phyloP scores from a whole-genome alignment of 805 yeast species.

The Sungouiella blattae region DNA sequence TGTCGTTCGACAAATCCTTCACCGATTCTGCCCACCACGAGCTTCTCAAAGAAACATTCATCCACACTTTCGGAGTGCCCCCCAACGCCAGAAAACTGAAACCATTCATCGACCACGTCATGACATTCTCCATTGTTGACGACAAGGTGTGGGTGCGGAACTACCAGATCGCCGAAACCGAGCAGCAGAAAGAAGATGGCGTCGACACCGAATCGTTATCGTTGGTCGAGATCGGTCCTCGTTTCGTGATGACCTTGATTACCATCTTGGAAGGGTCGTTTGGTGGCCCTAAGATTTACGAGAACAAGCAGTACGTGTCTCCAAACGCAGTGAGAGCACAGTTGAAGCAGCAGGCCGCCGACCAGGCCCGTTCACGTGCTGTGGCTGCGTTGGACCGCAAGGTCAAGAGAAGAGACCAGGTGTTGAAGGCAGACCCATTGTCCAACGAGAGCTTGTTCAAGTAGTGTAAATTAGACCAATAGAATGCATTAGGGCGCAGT shows the following conservation, averaged over 20 bases:
- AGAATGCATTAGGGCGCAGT: no score
- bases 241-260: constrained; percentile 89
- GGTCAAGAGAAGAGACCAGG: constrained; percentile 69
- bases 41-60: constrained; percentile 78
- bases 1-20: constrained; percentile 83
- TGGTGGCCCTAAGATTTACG: constrained; percentile 96
- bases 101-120: constrained; percentile 93
- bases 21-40: constrained; percentile 59
- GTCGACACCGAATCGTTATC: constrained; percentile 58
- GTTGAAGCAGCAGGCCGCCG: constrained; percentile 72
- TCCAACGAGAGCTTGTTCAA: constrained; percentile 74
- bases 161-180: constrained; percentile 76
- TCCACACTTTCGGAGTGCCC: constrained; percentile 88
- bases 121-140: constrained; percentile 90
- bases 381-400: constrained; percentile 77
- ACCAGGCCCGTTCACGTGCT: constrained; percentile 70
- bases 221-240: constrained; percentile 93
- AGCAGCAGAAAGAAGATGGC: constrained; percentile 52
- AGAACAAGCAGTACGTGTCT: constrained; percentile 93
- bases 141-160: constrained; percentile 94
- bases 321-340: constrained; percentile 96
- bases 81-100: constrained; percentile 88
- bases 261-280: constrained; percentile 94
- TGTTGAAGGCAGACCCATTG: constrained; percentile 76
- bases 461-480: no score